Evolutionary conservation across 345 rosid genomes (phyloP), one percentile per base, ranked within the genome.

Genomic region (Tarenaya hassleriana): DNA sequence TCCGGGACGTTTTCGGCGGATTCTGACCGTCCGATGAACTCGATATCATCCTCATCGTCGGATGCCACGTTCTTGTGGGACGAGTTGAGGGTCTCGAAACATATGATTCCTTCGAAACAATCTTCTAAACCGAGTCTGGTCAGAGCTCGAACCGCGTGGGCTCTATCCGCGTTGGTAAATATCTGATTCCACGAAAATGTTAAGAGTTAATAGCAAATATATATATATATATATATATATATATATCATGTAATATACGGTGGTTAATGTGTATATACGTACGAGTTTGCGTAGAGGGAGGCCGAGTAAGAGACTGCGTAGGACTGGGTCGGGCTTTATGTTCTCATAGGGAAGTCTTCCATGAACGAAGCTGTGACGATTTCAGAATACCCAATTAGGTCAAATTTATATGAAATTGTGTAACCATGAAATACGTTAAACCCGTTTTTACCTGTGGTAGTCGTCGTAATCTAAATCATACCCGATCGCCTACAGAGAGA

Each of bases 101-200:
- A 91, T 39, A 91, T 84, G 35, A 87, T 79, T 62, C 96, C 96
- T 79, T 87, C 94, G 15, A 91, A 91, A 68, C 96, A 84, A 63
- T 82, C 96, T 62, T 87, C 86, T 37, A 91, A 60, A 38, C 98
- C 96, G 7, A 91, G 81, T 71, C 63, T 80, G 63, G 62, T 75
- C 17, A 91, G 78, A 47, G 67, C 92, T 52, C 77, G 79, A 10
- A 61, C 79, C 3, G 92, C 87, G 51, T 91, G 98, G 16, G 75
- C 58, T 65, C 66, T 70, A 60, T 91, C 95, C 24, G 96, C 96
- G 72, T 91, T 91, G 16, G 98, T 91, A 68, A 91, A 91, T 47
- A 91, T 82, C 98, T 91, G 44, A 16, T 40, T 41, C 41, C 37
- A 33, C 8, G 9, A 5, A 32, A 7, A 1, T 10, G 33, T 18